Evolutionary conservation across 2,329 filamentous ascomycete genomes (phyloP).

Genomic region (Reticulascus tulasneorum): DNA sequence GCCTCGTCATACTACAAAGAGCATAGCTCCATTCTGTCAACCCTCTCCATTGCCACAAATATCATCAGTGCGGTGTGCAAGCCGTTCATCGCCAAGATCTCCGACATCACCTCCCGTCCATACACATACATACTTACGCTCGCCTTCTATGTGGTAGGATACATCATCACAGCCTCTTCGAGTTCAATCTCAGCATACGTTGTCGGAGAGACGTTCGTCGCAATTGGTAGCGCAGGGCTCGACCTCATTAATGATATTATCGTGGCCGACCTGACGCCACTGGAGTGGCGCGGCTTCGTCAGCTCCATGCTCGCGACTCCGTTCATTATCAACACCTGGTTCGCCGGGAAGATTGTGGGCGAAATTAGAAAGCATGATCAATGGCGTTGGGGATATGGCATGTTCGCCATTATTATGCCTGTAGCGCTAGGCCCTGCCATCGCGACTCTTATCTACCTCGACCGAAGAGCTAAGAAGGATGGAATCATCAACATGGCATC

Average conservation of each 20-base stretch:
- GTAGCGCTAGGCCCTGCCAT: conserved; percentile 47
- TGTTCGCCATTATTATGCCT: conserved; percentile 52
- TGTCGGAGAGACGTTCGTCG: conserved; percentile 54
- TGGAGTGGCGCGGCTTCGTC: conserved; percentile 47
- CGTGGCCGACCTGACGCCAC: conserved; percentile 56
- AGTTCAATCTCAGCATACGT: conserved; percentile 48
- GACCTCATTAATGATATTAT: conserved; percentile 61
- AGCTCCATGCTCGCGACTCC: conserved; percentile 48
- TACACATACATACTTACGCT: conserved; percentile 56
- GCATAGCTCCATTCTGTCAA: conserved; percentile 23
- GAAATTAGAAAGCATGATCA: conserved; percentile 30
- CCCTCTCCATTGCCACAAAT: conserved; percentile 24
- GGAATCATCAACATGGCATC: conserved; percentile 24
- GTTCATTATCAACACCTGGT: conserved; percentile 63
- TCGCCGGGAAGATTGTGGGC: conserved; percentile 52
- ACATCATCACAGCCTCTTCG: conserved; percentile 54
- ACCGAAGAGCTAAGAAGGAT: conserved; percentile 42
- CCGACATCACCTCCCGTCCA: conserved; percentile 59
- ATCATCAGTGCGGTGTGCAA: conserved; percentile 51
- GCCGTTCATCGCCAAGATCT: conserved; percentile 57
- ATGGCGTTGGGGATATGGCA: conserved; percentile 44
- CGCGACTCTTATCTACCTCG: conserved; percentile 43
- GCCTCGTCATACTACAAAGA: conserved; percentile 23
- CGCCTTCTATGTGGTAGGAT: conserved; percentile 50
- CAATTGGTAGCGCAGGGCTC: conserved; percentile 54